These are phyloP conservation scores for Aureobasidium zeae DNA, from an alignment of 2,329 filamentous ascomycete species.

Conservation along the genomic window DNA sequence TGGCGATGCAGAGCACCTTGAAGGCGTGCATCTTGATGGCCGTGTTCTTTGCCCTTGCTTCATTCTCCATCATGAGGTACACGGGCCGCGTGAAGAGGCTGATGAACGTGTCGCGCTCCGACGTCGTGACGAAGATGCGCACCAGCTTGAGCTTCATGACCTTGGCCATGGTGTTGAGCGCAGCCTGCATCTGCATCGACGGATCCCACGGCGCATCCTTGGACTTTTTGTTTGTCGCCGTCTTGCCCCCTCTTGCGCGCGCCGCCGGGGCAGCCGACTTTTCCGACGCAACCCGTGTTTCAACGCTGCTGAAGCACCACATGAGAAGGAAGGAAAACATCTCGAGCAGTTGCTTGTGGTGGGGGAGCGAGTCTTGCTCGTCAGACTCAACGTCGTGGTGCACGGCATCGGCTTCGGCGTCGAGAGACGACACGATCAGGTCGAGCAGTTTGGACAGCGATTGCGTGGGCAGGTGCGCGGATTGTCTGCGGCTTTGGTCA, in stretches of 20 bases:
- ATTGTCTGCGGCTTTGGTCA: slow-evolving; percentile 68
- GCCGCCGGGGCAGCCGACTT: slow-evolving; percentile 66
- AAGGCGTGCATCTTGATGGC: slow-evolving; percentile 93
- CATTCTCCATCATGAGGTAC: slow-evolving; percentile 89
- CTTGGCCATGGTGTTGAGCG: slow-evolving; percentile 91
- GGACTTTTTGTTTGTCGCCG: slow-evolving; percentile 57
- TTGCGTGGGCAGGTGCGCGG: slow-evolving; percentile 67
- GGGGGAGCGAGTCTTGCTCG: slow-evolving; percentile 68
- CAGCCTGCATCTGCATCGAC: slow-evolving; percentile 72
- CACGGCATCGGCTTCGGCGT: slow-evolving; percentile 71
- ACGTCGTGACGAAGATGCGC: slow-evolving; percentile 91
- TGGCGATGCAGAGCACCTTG: slow-evolving; percentile 89
- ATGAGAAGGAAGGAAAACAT: slow-evolving; percentile 90
- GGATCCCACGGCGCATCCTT: slow-evolving; percentile 85
- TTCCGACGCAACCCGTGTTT: slow-evolving; percentile 76
- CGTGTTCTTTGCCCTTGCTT: slow-evolving; percentile 81
- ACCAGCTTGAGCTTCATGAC: slow-evolving; percentile 85
- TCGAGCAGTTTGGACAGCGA: slow-evolving; percentile 82
- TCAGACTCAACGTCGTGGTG: slow-evolving; percentile 82
- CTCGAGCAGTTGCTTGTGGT: slow-evolving; percentile 87
- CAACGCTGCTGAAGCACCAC: slow-evolving; percentile 91
- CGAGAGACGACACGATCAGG: slow-evolving; percentile 69
- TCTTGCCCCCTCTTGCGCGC: slow-evolving; percentile 64
- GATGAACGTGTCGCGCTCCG: slow-evolving; percentile 91
- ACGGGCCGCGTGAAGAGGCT: slow-evolving; percentile 84